A percentile compares a stretch with the other conserved stretches of the same genome.
phyloP scores from a whole-genome alignment of 768 basidiomycete species.

The Termitomyces sp. region DNA sequence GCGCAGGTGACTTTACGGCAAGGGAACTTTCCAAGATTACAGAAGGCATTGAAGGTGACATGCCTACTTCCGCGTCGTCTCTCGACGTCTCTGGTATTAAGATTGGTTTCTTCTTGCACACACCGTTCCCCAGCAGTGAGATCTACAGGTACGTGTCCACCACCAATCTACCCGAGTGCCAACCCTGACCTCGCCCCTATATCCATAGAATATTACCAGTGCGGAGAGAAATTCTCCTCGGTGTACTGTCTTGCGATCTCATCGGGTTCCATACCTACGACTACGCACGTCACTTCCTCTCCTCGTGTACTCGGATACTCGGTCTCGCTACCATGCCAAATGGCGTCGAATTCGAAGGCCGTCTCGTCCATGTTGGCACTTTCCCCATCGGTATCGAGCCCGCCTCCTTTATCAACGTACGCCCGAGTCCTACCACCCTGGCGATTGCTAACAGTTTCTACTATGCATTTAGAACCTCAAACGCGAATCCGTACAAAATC shows the following conservation, averaged over 20 bases:
- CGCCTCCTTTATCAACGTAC: constrained; percentile 78
- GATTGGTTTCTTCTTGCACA: constrained; percentile 98
- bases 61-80: constrained; percentile 30
- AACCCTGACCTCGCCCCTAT: constrained; percentile 8
- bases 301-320: constrained; percentile 95
- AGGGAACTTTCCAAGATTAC: constrained; percentile 66
- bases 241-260: constrained; percentile 92
- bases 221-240: constrained; percentile 94
- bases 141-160: constrained; percentile 79
- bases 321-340: constrained; percentile 97
- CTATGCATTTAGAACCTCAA: constrained; percentile 64
- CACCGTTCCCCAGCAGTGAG: constrained; percentile 96
- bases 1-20: constrained; percentile 51
- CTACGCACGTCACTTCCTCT: constrained; percentile 98
- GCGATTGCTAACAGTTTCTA: background rate
- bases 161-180: background rate
- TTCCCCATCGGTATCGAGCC: constrained; percentile 99
- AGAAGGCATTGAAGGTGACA: constrained; percentile 70
- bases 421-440: constrained; percentile 9
- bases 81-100: constrained; percentile 64
- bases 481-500: constrained; percentile 74
- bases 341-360: constrained; percentile 93
- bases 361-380: constrained; percentile 94
- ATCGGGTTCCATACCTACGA: constrained; percentile 99
- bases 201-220: constrained; percentile 95